Percentiles rank a stretch among this genome's conserved stretches.
These are phyloP conservation scores for Candida montana DNA, from an alignment of 805 yeast species.

Conservation along the genomic window DNA sequence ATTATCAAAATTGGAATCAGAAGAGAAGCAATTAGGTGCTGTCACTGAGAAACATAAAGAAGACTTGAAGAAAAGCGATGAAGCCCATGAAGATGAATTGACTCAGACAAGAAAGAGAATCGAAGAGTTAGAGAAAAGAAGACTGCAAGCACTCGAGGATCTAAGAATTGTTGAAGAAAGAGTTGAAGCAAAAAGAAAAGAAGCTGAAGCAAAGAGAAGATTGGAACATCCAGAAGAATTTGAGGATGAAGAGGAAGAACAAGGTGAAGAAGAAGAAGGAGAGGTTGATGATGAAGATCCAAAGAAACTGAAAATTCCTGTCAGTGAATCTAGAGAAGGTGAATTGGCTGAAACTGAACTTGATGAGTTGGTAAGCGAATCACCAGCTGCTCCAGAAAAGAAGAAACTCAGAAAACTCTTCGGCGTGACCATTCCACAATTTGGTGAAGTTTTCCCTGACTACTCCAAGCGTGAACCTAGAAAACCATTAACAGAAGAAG, in stretches of 20 bases:
- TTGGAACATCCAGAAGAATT: not conserved
- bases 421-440: slow-evolving; percentile 7
- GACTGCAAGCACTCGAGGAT: slow-evolving; percentile 8
- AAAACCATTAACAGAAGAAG: slow-evolving; percentile 18
- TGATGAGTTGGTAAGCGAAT: slow-evolving; percentile 12
- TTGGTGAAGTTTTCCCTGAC: not conserved
- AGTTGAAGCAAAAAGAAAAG: slow-evolving; percentile 5
- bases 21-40: slow-evolving; percentile 3
- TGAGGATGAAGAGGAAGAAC: slow-evolving; percentile 3
- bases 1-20: slow-evolving; percentile 4
- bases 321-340: slow-evolving; percentile 7
- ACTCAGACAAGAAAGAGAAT: slow-evolving; percentile 4
- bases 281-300: slow-evolving; percentile 5
- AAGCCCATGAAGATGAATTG: not conserved
- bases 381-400: not conserved
- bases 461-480: slow-evolving; percentile 1
- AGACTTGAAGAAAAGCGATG: slow-evolving; percentile 3
- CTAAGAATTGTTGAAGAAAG: slow-evolving; percentile 6
- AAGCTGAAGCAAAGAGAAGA: slow-evolving; percentile 4
- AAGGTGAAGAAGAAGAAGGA: not conserved
- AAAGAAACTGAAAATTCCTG: slow-evolving; percentile 9
- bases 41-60: slow-evolving; percentile 7
- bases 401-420: slow-evolving; percentile 5
- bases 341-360: slow-evolving; percentile 9
- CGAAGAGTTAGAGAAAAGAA: slow-evolving; percentile 9